Evolutionary conservation across 768 basidiomycete genomes (phyloP).

Genomic region (Solioccasus polychromus): DNA sequence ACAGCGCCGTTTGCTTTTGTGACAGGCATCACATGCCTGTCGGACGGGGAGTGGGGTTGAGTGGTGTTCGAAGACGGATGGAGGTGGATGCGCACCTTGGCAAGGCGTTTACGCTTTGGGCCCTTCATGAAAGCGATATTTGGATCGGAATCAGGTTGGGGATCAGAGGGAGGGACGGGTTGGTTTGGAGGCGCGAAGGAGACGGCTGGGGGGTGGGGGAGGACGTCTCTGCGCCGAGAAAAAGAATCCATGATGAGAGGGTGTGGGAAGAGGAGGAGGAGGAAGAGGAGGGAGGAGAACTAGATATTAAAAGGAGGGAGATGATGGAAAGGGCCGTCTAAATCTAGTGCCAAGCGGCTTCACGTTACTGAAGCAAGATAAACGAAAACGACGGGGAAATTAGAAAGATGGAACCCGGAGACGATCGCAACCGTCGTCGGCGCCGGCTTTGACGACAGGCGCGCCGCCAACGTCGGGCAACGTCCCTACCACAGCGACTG

Average conservation of each 20-base stretch:
- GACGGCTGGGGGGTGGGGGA: constrained; percentile 12
- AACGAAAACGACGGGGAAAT: constrained; percentile 18
- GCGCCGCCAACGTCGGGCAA: constrained; percentile 1
- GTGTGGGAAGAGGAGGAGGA: neutral
- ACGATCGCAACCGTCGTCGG: neutral
- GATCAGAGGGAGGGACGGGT: constrained; percentile 17
- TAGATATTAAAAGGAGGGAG: constrained; percentile 26
- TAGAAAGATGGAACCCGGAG: constrained; percentile 8
- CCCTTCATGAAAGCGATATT: constrained; percentile 47
- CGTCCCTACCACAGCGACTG: constrained; percentile 1
- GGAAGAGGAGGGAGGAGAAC: constrained; percentile 1
- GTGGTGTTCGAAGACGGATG: neutral
- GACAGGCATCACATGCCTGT: constrained; percentile 77
- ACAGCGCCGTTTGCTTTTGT: constrained; percentile 81
- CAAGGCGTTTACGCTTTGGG: constrained; percentile 52
- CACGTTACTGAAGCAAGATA: constrained; percentile 22
- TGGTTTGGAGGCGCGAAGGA: constrained; percentile 22
- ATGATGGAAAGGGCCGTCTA: constrained; percentile 27
- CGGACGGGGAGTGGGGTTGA: constrained; percentile 9
- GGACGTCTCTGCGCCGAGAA: too few relatives aligned
- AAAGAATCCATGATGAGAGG: too few relatives aligned
- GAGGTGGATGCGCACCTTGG: constrained; percentile 38
- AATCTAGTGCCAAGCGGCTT: constrained; percentile 26
- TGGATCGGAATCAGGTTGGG: constrained; percentile 23
- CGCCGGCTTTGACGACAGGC: constrained; percentile 13